Conservation (phyloP, 495 filamentous ascomycete species). For the Daldinia childiae region DNA sequence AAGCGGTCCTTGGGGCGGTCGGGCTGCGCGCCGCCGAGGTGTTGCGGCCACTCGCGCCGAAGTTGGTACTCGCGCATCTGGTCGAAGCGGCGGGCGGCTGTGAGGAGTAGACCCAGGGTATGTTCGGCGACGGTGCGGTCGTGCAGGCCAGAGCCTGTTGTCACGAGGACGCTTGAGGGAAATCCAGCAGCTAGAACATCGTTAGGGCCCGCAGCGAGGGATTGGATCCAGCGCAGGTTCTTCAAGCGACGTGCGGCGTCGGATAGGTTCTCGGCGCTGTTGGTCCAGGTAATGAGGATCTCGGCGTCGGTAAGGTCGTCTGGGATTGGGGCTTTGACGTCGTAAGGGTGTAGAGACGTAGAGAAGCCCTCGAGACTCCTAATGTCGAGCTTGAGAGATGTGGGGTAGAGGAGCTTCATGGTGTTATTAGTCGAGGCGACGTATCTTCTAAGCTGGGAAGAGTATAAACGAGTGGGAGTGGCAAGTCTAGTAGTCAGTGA, state of each 20-base stretch:
- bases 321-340: slow-evolving; percentile 62
- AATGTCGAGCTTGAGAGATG: slow-evolving; percentile 62
- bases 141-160: slow-evolving; percentile 68
- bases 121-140: slow-evolving; percentile 70
- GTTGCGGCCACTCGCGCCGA: slow-evolving; percentile 62
- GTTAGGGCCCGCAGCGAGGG: slow-evolving; percentile 68
- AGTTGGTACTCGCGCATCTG: slow-evolving; percentile 68
- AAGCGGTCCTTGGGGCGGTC: slow-evolving; percentile 59
- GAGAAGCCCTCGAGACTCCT: slow-evolving; percentile 62
- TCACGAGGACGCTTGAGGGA: slow-evolving; percentile 51
- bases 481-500: no score
- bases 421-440: neutral
- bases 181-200: slow-evolving; percentile 68
- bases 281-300: slow-evolving; percentile 66
- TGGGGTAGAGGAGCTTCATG: slow-evolving; percentile 73
- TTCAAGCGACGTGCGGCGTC: slow-evolving; percentile 60
- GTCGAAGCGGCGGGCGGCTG: slow-evolving; percentile 61
- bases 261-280: slow-evolving; percentile 60
- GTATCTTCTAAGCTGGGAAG: neutral
- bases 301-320: slow-evolving; percentile 63
- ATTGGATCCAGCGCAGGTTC: slow-evolving; percentile 68
- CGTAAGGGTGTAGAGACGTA: slow-evolving; percentile 62
- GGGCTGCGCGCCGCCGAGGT: slow-evolving; percentile 66
- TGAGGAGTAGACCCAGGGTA: slow-evolving; percentile 62
- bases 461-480: slow-evolving; percentile 5